phyloP scores from a whole-genome alignment of 768 basidiomycete genomes.

The Rhodotorula babjevae region DNA sequence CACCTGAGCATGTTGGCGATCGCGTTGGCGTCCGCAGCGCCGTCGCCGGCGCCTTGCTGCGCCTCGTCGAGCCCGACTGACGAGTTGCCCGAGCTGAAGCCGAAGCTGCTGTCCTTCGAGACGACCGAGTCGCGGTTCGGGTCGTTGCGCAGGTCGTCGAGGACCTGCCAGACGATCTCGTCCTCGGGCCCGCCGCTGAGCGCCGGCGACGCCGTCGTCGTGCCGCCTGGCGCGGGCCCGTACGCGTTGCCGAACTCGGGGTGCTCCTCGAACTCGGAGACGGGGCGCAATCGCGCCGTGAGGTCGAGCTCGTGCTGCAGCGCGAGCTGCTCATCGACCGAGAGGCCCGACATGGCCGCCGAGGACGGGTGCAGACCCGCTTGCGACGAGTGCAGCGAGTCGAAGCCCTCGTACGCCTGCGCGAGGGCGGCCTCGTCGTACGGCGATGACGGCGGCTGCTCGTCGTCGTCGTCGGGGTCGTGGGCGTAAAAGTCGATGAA shows the following conservation, averaged over 20 bases:
- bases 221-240: background rate
- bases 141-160: constrained; percentile 23
- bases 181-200: background rate
- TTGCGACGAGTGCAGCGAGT: background rate
- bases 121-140: constrained; percentile 15
- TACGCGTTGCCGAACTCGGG: background rate
- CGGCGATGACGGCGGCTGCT: background rate
- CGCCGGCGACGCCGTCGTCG: background rate
- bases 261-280: constrained; percentile 12
- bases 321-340: constrained; percentile 11
- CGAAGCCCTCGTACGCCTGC: background rate
- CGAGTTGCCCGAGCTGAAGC: constrained; percentile 25
- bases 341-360: background rate
- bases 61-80: constrained; percentile 9
- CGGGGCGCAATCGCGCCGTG: constrained; percentile 1
- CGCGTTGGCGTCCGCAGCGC: background rate
- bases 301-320: background rate
- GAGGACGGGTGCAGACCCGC: background rate
- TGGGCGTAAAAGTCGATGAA: constrained; percentile 35
- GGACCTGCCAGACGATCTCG: constrained; percentile 32
- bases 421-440: background rate
- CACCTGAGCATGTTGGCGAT: constrained; percentile 22
- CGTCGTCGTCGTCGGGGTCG: constrained; percentile 13
- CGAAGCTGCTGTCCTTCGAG: constrained; percentile 21
- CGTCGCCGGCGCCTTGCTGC: background rate